Conservation (phyloP, 495 filamentous ascomycete genomes). For the Polyplosphaeria fusca region DNA sequence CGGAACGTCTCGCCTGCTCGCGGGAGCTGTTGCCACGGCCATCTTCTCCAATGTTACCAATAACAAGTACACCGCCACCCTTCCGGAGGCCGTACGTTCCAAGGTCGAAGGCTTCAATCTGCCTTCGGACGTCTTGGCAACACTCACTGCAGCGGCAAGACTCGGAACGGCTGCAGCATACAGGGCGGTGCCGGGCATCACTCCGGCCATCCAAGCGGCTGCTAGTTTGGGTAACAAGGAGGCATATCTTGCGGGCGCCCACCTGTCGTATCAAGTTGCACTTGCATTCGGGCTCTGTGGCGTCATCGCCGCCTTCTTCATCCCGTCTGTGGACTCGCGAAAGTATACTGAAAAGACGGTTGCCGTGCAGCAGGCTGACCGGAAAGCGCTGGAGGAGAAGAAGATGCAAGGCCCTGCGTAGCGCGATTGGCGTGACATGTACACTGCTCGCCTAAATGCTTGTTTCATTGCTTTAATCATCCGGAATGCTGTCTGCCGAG, state of each 20-base stretch:
- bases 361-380: conserved; percentile 24
- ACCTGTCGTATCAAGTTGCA: conserved; percentile 29
- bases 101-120: conserved; percentile 17
- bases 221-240: conserved; percentile 17
- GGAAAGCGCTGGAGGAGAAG: conserved; percentile 29
- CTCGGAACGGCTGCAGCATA: conserved; percentile 19
- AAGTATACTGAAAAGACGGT: conserved; percentile 33
- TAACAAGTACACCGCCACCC: conserved; percentile 23
- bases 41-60: conserved; percentile 28
- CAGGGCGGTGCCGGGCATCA: conserved; percentile 24
- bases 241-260: conserved; percentile 26
- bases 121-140: conserved; percentile 3
- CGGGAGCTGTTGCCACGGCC: conserved; percentile 25
- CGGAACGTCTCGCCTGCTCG: conserved; percentile 21
- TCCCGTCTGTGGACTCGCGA: conserved; percentile 18
- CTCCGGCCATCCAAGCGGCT: conserved; percentile 24
- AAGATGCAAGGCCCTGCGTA: conserved; percentile 10
- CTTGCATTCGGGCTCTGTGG: conserved; percentile 30
- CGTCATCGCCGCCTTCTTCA: conserved; percentile 29
- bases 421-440: neutral
- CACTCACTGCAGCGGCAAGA: conserved; percentile 15
- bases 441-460: no score
- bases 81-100: neutral
- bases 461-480: no score
- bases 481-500: no score